Percentiles rank a stretch among this genome's conserved stretches.
phyloP scores from a whole-genome alignment of 2,329 filamentous ascomycete species.

The Trichophyton schoenleinii region DNA sequence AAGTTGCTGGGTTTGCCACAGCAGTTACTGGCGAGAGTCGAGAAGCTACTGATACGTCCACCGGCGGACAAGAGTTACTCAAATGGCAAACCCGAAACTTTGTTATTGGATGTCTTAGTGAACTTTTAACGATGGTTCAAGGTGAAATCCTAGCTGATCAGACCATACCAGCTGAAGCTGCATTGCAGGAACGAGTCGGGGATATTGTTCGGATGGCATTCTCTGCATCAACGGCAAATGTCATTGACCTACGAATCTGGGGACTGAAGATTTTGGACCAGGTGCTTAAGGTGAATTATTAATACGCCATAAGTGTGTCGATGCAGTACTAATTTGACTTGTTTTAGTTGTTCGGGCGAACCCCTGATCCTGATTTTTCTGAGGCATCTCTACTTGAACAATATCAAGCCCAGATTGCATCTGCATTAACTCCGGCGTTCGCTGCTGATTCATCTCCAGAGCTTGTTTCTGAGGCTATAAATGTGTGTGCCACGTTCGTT shows the following conservation, averaged over 20 bases:
- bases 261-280: slow-evolving; percentile 90
- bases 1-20: slow-evolving; percentile 89
- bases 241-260: slow-evolving; percentile 78
- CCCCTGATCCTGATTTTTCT: slow-evolving; percentile 92
- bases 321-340: slow-evolving; percentile 8
- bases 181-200: slow-evolving; percentile 69
- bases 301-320: neutral
- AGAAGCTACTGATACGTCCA: slow-evolving; percentile 37
- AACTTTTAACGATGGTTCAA: slow-evolving; percentile 64
- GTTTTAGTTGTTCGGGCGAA: slow-evolving; percentile 71
- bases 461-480: slow-evolving; percentile 86
- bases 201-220: slow-evolving; percentile 96
- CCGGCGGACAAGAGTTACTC: slow-evolving; percentile 67
- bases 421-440: slow-evolving; percentile 89
- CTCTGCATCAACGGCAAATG: slow-evolving; percentile 86
- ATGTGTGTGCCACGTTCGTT: slow-evolving; percentile 96
- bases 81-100: slow-evolving; percentile 95
- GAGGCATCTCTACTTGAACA: slow-evolving; percentile 93
- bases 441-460: slow-evolving; percentile 92
- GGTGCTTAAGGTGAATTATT: slow-evolving; percentile 52
- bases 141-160: slow-evolving; percentile 69
- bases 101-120: slow-evolving; percentile 75
- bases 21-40: slow-evolving; percentile 52
- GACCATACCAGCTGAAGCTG: slow-evolving; percentile 62
- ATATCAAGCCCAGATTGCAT: slow-evolving; percentile 96